A percentile compares a stretch with the other conserved stretches of the same genome.
Conservation (phyloP, 164 flowering plant genomes). For the Sedum album region DNA sequence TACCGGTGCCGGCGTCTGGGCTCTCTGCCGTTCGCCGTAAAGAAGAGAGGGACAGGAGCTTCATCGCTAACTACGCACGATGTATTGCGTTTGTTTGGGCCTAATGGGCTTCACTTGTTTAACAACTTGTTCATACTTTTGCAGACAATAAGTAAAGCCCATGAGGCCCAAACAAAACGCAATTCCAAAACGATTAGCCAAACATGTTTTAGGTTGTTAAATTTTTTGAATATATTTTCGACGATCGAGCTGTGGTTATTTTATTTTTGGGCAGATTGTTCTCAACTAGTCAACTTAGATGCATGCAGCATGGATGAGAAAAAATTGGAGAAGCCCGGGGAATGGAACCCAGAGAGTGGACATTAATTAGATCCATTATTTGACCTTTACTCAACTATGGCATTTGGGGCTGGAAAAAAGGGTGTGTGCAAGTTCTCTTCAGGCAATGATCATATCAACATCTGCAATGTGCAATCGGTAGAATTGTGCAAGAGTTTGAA, state of each 20-base stretch:
- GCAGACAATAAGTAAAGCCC: too few relatives aligned
- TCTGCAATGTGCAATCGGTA: too few relatives aligned
- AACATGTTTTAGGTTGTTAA: neutral
- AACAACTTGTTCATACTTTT: too few relatives aligned
- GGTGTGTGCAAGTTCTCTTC: slow-evolving; percentile 79
- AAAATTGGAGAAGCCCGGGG: slow-evolving; percentile 65
- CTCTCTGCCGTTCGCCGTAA: neutral
- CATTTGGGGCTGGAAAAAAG: too few relatives aligned
- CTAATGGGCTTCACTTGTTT: neutral
- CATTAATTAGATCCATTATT: slow-evolving; percentile 40
- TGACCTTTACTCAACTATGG: too few relatives aligned
- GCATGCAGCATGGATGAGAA: slow-evolving; percentile 88
- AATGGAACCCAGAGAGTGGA: slow-evolving; percentile 68
- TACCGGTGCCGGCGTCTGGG: too few relatives aligned
- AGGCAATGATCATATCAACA: slow-evolving; percentile 69
- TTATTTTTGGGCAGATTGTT: slow-evolving; percentile 56
- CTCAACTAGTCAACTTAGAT: slow-evolving; percentile 71
- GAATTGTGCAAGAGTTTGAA: too few relatives aligned
- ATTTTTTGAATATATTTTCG: neutral
- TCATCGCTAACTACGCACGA: neutral
- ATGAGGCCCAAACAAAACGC: too few relatives aligned
- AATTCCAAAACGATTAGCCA: too few relatives aligned
- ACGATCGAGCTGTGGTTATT: too few relatives aligned
- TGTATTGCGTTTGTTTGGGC: neutral
- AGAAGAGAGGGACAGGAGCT: neutral